Conservation (phyloP, 2,329 filamentous ascomycete genomes). For the Coleophoma crateriformis region DNA sequence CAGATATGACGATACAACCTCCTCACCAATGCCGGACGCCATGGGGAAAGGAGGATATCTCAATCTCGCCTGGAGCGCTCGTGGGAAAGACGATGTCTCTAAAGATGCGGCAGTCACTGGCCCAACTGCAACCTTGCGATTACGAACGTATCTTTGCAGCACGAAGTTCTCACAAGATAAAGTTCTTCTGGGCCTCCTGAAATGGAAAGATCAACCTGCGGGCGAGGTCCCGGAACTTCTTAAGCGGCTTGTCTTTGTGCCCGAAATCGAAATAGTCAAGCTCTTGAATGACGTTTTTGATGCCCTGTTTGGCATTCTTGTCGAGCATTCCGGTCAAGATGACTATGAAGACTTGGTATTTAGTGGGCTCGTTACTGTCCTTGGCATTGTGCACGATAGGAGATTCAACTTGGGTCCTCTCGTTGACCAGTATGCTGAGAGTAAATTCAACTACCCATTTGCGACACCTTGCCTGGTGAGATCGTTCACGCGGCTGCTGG, state of each 20-base stretch:
- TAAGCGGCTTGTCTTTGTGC: conserved; percentile 83
- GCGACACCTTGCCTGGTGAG: conserved; percentile 83
- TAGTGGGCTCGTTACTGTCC: conserved; percentile 78
- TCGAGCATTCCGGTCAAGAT: conserved; percentile 85
- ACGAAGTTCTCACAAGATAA: conserved; percentile 93
- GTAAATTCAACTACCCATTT: conserved; percentile 86
- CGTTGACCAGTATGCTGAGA: conserved; percentile 87
- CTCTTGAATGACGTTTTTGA: conserved; percentile 85
- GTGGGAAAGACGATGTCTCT: conserved; percentile 58
- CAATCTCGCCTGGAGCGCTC: conserved; percentile 71
- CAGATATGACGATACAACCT: conserved; percentile 86
- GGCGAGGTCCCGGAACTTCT: conserved; percentile 70
- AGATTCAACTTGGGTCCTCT: conserved; percentile 87
- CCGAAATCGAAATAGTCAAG: conserved; percentile 97
- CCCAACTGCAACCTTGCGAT: conserved; percentile 70
- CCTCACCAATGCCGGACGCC: conserved; percentile 53
- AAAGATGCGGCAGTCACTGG: conserved; percentile 72
- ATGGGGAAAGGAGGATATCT: conserved; percentile 82
- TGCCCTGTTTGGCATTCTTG: conserved; percentile 83
- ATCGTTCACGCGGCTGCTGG: conserved; percentile 78
- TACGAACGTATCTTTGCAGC: conserved; percentile 87
- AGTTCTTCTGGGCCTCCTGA: conserved; percentile 73
- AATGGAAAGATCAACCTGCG: conserved; percentile 74
- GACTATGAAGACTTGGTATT: conserved; percentile 93
- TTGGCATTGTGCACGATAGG: conserved; percentile 91